These are phyloP conservation scores for Conringia planisiliqua DNA, from an alignment of 345 rosid genomes.

Conservation along the genomic window DNA sequence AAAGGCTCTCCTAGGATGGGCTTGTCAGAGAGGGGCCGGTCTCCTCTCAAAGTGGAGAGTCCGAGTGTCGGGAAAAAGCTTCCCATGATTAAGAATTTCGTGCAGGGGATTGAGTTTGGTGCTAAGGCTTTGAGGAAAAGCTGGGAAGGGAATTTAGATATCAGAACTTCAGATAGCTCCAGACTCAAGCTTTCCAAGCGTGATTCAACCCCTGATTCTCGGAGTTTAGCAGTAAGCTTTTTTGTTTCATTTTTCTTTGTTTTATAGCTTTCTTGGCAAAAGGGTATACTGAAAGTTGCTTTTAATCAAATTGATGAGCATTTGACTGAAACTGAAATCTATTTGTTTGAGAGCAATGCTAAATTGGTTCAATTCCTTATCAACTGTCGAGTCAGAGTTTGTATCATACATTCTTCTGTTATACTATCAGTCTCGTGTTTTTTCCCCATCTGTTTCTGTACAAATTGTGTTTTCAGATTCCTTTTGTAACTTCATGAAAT, in stretches of 20 bases:
- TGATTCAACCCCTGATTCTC: constrained; percentile 54
- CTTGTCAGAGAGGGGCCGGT: constrained; percentile 45
- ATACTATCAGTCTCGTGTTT: neutral
- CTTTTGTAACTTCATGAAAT: neutral
- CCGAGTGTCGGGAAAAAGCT: constrained; percentile 47
- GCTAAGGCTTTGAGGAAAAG: constrained; percentile 96
- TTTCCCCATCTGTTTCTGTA: neutral
- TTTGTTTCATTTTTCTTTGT: neutral
- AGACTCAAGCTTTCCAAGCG: constrained; percentile 42
- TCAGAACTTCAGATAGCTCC: constrained; percentile 49
- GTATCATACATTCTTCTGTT: neutral
- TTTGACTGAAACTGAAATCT: neutral
- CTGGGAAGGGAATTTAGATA: constrained; percentile 91
- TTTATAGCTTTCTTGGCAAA: neutral
- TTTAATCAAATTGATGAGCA: neutral
- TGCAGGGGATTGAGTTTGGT: constrained; percentile 75
- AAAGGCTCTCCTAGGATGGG: constrained; percentile 53
- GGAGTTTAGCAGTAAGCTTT: constrained; percentile 62
- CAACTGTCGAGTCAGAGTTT: neutral
- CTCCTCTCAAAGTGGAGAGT: constrained; percentile 48
- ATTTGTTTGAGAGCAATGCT: neutral
- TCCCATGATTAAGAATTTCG: constrained; percentile 57
- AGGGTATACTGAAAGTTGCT: neutral
- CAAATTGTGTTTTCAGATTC: neutral
- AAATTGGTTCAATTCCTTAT: neutral